phyloP scores from a whole-genome alignment of 1,139 yeast species.

The Protomyces arabidopsidicola region DNA sequence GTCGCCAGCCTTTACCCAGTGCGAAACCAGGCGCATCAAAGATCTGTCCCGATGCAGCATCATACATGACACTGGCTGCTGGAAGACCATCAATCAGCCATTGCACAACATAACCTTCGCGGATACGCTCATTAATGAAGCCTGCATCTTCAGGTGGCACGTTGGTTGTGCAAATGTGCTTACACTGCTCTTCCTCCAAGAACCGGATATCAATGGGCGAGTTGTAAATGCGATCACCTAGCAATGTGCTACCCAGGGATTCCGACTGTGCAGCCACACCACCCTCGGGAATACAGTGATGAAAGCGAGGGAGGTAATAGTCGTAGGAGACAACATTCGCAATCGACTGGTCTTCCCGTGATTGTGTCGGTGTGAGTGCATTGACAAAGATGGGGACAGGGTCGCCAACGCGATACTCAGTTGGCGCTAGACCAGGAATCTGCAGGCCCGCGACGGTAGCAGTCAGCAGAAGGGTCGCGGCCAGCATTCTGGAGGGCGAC shows the following conservation, averaged over 20 bases:
- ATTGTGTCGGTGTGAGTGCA: slow-evolving; percentile 77
- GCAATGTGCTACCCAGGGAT: slow-evolving; percentile 83
- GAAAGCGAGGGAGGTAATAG: slow-evolving; percentile 73
- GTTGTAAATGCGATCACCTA: slow-evolving; percentile 92
- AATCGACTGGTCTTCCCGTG: slow-evolving; percentile 35
- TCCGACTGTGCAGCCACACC: slow-evolving; percentile 70
- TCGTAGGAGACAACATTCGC: slow-evolving; percentile 37
- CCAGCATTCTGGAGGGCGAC: background rate
- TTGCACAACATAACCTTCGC: slow-evolving; percentile 78
- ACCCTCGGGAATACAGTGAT: slow-evolving; percentile 70
- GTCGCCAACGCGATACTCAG: slow-evolving; percentile 59
- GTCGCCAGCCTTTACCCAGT: slow-evolving; percentile 50
- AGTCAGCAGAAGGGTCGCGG: background rate
- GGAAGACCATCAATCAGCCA: slow-evolving; percentile 97
- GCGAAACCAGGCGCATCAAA: slow-evolving; percentile 80
- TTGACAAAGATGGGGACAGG: slow-evolving; percentile 74
- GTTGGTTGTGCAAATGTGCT: slow-evolving; percentile 52
- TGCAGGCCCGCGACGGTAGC: slow-evolving; percentile 11
- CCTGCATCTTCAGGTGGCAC: slow-evolving; percentile 64
- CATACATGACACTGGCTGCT: slow-evolving; percentile 65
- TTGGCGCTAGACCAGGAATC: slow-evolving; percentile 27
- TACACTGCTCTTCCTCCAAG: slow-evolving; percentile 68
- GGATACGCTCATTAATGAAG: slow-evolving; percentile 71
- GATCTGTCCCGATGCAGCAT: slow-evolving; percentile 43
- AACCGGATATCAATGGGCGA: slow-evolving; percentile 80